Percentiles rank a stretch among this genome's conserved stretches.
phyloP scores from a whole-genome alignment of 1,284 basidiomycete species.

The Cryptococcus sp. region DNA sequence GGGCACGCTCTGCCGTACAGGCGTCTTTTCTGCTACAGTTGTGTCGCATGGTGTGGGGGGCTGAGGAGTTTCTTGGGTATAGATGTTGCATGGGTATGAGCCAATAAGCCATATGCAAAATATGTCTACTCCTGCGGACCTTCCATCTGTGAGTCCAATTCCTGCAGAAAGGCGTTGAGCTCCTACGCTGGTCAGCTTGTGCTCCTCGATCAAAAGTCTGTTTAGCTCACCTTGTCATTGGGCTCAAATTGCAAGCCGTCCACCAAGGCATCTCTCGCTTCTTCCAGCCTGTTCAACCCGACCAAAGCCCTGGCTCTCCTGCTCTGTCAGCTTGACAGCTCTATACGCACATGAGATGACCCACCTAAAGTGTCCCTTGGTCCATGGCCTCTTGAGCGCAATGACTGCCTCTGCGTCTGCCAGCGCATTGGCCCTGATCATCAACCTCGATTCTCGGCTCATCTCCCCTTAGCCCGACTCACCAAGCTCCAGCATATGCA shows the following conservation, averaged over 20 bases:
- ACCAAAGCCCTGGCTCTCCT: slow-evolving; percentile 57
- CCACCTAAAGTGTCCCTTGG: slow-evolving; percentile 91
- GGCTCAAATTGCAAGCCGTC: slow-evolving; percentile 88
- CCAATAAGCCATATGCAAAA: background rate
- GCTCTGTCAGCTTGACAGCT: no score
- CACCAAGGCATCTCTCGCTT: slow-evolving; percentile 75
- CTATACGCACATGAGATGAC: no score
- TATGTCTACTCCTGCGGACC: slow-evolving; percentile 19
- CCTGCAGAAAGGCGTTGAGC: slow-evolving; percentile 36
- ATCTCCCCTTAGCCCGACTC: no score
- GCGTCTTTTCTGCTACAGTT: no score
- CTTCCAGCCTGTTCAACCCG: slow-evolving; percentile 63
- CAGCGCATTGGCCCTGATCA: slow-evolving; percentile 64
- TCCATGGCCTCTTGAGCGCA: slow-evolving; percentile 77
- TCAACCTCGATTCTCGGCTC: no score
- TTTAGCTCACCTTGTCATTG: slow-evolving; percentile 59
- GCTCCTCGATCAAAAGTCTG: background rate
- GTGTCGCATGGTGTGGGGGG: no score
- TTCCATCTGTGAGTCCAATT: slow-evolving; percentile 33
- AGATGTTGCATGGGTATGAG: background rate
- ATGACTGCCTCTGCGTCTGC: slow-evolving; percentile 90
- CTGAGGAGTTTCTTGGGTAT: no score
- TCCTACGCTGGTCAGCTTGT: slow-evolving; percentile 20
- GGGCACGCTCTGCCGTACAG: no score
- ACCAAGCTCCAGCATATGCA: slow-evolving; percentile 62